A percentile compares a stretch with the other conserved stretches of the same genome.
Evolutionary conservation across 1,284 basidiomycete species (phyloP).

Genomic region (Xerocomus minutiporus): DNA sequence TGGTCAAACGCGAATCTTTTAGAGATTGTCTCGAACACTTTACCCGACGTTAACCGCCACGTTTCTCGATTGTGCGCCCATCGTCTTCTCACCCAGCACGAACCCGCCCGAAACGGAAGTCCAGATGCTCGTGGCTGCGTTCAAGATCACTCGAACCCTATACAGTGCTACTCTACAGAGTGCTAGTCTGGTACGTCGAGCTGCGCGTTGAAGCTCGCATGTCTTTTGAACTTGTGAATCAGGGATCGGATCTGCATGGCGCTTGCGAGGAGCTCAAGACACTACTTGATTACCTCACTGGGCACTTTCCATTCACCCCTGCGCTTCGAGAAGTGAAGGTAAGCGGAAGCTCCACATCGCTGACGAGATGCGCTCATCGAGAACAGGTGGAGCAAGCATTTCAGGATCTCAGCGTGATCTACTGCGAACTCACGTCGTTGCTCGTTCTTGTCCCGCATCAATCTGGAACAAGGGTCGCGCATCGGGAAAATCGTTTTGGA

Average conservation of each 20-base stretch:
- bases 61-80: constrained; percentile 81
- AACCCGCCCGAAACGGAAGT: constrained; percentile 57
- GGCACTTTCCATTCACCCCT: constrained; percentile 78
- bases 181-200: constrained; percentile 23
- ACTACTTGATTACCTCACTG: constrained; percentile 68
- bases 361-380: constrained; percentile 3
- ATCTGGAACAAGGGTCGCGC: constrained; percentile 7
- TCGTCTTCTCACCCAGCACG: constrained; percentile 66
- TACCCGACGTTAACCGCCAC: constrained; percentile 75
- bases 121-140: constrained; percentile 58
- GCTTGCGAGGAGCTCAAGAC: constrained; percentile 46
- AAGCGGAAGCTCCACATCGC: constrained; percentile 9
- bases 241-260: constrained; percentile 23
- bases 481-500: constrained; percentile 10
- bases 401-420: constrained; percentile 69
- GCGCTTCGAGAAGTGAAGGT: constrained; percentile 55
- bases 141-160: constrained; percentile 61
- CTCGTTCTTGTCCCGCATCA: constrained; percentile 44
- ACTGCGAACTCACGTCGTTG: constrained; percentile 71
- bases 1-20: constrained; percentile 14
- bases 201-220: neutral
- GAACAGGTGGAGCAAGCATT: constrained; percentile 55
- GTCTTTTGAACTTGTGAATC: constrained; percentile 8
- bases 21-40: constrained; percentile 53
- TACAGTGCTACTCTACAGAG: constrained; percentile 56